These are phyloP conservation scores for Citrullus amarus DNA, from an alignment of 306 rosid species.

Conservation along the genomic window DNA sequence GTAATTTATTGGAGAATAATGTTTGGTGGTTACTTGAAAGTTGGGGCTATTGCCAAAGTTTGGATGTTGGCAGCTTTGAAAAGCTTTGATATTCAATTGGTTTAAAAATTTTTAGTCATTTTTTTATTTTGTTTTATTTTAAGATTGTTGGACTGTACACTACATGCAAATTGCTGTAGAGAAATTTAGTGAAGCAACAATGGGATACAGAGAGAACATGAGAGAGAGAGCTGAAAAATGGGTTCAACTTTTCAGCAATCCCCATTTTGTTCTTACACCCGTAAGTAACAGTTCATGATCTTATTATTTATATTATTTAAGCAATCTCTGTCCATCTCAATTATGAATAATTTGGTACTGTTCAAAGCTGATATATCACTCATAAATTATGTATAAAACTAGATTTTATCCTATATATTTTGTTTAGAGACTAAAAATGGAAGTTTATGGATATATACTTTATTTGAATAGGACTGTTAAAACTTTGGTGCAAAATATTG, in stretches of 20 bases:
- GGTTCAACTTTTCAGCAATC: constrained; percentile 79
- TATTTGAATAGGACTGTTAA: no score
- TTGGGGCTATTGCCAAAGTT: constrained; percentile 5
- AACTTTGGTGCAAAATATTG: no score
- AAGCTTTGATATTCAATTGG: not conserved
- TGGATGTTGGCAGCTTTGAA: no score
- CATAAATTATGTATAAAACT: not conserved
- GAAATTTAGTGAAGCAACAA: constrained; percentile 95
- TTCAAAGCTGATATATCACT: not conserved
- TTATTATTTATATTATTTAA: not conserved
- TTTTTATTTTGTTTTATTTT: not conserved
- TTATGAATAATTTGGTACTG: not conserved
- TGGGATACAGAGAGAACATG: constrained; percentile 57
- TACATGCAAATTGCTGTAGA: constrained; percentile 58
- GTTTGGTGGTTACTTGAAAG: constrained; percentile 5
- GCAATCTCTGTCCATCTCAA: not conserved
- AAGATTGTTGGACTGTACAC: not conserved
- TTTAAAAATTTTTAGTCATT: not conserved
- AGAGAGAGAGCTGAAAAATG: constrained; percentile 70
- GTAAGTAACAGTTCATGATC: constrained; percentile 43
- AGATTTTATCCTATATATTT: not conserved
- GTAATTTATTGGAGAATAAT: constrained; percentile 10
- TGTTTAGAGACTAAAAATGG: no score
- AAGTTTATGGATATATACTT: no score
- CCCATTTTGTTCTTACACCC: constrained; percentile 66